Percentiles rank a stretch among this genome's conserved stretches.
phyloP scores from a whole-genome alignment of 352 stramenopile species.

The Pythium dissimile region DNA sequence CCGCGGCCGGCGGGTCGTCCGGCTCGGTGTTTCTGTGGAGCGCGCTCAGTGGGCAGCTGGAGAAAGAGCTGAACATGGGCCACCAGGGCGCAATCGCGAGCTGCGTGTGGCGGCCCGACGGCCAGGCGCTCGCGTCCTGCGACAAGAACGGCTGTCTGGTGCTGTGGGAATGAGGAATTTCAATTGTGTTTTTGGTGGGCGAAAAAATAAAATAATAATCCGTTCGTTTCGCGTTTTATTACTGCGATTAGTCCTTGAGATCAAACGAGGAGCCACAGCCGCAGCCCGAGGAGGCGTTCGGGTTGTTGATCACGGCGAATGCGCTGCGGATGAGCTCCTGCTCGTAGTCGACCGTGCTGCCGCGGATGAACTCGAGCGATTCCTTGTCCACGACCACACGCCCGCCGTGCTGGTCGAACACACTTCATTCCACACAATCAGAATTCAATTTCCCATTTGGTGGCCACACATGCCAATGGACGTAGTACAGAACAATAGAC shows the following conservation, averaged over 20 bases:
- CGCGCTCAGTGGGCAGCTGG: constrained; percentile 40
- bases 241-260: constrained; percentile 83
- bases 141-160: constrained; percentile 83
- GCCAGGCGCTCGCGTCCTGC: constrained; percentile 60
- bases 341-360: constrained; percentile 95
- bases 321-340: constrained; percentile 96
- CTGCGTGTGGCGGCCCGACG: constrained; percentile 73
- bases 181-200: background rate
- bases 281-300: constrained; percentile 95
- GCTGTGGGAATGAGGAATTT: constrained; percentile 56
- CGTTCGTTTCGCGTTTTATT: background rate
- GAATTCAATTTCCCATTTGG: background rate
- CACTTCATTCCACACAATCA: constrained; percentile 15
- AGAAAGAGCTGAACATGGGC: constrained; percentile 46
- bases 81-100: constrained; percentile 73
- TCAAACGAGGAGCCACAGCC: constrained; percentile 98
- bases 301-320: constrained; percentile 97
- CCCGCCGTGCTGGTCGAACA: constrained; percentile 88
- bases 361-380: constrained; percentile 92
- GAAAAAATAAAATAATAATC: background rate
- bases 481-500: constrained; percentile 7
- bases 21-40: constrained; percentile 72
- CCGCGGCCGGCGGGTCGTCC: constrained; percentile 45
- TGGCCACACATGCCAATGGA: no score
- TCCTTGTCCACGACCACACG: constrained; percentile 90